These are phyloP conservation scores for Ambrosia hybrid DNA, from an alignment of 140 eudicot genomes.

Conservation along the genomic window DNA sequence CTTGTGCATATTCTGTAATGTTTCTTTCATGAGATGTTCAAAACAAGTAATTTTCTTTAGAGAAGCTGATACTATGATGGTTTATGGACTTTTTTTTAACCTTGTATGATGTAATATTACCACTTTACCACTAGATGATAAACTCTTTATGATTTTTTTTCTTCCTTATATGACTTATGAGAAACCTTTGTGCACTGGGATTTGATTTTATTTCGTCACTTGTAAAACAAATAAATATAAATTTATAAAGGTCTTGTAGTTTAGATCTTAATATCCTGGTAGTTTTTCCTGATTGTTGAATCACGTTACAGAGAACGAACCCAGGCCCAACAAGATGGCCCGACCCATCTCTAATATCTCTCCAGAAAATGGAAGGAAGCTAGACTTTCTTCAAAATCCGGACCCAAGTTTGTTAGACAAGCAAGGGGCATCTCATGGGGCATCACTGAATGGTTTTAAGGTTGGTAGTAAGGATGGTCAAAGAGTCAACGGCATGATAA, in stretches of 20 bases:
- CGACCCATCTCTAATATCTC: constrained; percentile 46
- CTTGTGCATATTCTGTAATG: constrained; percentile 5
- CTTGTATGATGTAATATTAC: constrained; percentile 19
- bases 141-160: neutral
- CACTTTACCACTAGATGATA: constrained; percentile 7
- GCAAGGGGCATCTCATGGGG: constrained; percentile 44
- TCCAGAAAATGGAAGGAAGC: constrained; percentile 65
- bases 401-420: constrained; percentile 33
- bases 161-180: neutral
- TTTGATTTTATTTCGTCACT: constrained; percentile 11
- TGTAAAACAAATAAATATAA: neutral
- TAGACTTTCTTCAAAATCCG: constrained; percentile 40
- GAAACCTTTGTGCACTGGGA: neutral
- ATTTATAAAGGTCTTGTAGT: constrained; percentile 3
- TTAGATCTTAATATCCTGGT: constrained; percentile 16
- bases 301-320: constrained; percentile 58
- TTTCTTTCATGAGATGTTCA: constrained; percentile 15
- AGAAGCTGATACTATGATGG: constrained; percentile 18
- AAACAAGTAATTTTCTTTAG: constrained; percentile 8
- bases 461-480: constrained; percentile 43
- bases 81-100: neutral
- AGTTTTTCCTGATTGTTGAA: constrained; percentile 34
- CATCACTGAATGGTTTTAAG: constrained; percentile 28
- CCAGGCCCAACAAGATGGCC: constrained; percentile 65
- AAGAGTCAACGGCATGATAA: constrained; percentile 45